phyloP scores from a whole-genome alignment of 345 rosid genomes.

The Populus deltoides region DNA sequence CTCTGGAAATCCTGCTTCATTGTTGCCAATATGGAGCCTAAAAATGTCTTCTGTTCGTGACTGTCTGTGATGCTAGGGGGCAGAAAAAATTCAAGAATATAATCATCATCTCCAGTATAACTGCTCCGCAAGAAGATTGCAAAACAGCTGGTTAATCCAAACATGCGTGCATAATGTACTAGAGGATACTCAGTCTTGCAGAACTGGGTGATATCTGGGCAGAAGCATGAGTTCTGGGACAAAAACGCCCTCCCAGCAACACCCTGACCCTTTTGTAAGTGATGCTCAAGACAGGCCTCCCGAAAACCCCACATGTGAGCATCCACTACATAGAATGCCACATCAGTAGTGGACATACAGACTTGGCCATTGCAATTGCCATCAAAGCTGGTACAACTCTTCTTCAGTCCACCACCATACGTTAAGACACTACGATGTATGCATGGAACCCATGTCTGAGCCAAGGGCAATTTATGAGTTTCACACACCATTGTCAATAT shows the following conservation, averaged over 20 bases:
- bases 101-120: slow-evolving; percentile 78
- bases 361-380: slow-evolving; percentile 85
- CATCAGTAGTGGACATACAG: slow-evolving; percentile 91
- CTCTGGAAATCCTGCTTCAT: slow-evolving; percentile 78
- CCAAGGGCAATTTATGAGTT: slow-evolving; percentile 81
- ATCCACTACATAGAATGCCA: slow-evolving; percentile 81
- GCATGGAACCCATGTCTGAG: slow-evolving; percentile 99
- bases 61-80: slow-evolving; percentile 48
- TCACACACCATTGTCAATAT: slow-evolving; percentile 79
- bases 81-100: slow-evolving; percentile 81
- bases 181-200: slow-evolving; percentile 88
- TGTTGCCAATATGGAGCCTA: slow-evolving; percentile 66
- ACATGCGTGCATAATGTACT: slow-evolving; percentile 96
- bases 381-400: slow-evolving; percentile 82
- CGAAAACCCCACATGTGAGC: slow-evolving; percentile 94
- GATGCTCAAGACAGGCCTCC: slow-evolving; percentile 93
- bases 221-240: slow-evolving; percentile 74
- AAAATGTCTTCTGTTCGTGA: slow-evolving; percentile 49
- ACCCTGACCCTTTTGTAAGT: slow-evolving; percentile 92
- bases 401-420: slow-evolving; percentile 81
- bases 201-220: slow-evolving; percentile 59
- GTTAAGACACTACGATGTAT: slow-evolving; percentile 81
- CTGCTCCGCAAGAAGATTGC: slow-evolving; percentile 78
- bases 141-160: slow-evolving; percentile 66
- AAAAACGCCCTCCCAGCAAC: slow-evolving; percentile 85